Conservation (phyloP, 169 alveolate species). For the Plasmodium coatneyi region DNA sequence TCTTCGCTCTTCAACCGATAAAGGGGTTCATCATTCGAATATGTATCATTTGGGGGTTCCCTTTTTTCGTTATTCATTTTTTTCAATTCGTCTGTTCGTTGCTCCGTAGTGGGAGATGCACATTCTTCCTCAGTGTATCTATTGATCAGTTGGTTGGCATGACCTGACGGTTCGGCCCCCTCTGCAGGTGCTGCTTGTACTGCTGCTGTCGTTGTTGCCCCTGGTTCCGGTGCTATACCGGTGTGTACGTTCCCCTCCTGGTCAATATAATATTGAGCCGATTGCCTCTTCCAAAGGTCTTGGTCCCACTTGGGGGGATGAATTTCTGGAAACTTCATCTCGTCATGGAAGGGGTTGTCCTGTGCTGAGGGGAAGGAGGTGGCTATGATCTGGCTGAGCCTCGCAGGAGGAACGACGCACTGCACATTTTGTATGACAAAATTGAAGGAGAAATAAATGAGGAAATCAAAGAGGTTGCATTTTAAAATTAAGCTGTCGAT, state of each 20-base stretch:
- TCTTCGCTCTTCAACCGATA: background rate
- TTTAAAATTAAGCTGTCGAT: conserved; percentile 32
- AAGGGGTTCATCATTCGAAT: background rate
- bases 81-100: background rate
- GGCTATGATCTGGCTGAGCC: background rate
- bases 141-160: background rate
- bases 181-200: background rate
- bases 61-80: background rate
- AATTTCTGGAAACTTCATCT: background rate
- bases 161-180: background rate
- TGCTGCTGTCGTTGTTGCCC: too few species aligned
- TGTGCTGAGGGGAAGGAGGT: background rate
- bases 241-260: background rate
- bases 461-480: conserved; percentile 29
- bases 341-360: background rate
- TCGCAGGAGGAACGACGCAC: conserved; percentile 6
- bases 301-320: background rate
- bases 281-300: background rate
- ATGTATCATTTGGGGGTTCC: background rate
- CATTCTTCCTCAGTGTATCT: background rate
- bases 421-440: conserved; percentile 45
- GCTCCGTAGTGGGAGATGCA: background rate
- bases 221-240: background rate
- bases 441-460: conserved; percentile 40
- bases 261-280: background rate